These are phyloP conservation scores for Periconia sp. DNA, from an alignment of 2,329 filamentous ascomycete genomes.

Conservation along the genomic window DNA sequence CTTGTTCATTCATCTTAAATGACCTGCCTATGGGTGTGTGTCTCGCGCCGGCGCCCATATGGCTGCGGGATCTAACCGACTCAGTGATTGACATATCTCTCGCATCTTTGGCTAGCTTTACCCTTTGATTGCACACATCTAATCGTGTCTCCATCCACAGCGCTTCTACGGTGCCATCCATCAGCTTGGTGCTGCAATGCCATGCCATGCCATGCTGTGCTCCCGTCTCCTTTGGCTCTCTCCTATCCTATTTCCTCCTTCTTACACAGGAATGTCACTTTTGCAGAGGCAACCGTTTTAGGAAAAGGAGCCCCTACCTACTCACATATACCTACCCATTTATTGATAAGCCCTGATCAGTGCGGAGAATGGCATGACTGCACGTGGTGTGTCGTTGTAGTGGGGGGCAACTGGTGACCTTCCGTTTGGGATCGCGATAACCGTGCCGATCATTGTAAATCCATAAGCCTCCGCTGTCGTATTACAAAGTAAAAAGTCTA, in stretches of 20 bases:
- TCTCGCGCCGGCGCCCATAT: too few relatives aligned
- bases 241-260: too few relatives aligned
- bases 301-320: too few relatives aligned
- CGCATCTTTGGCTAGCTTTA: neutral
- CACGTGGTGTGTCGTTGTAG: neutral
- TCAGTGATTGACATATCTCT: neutral
- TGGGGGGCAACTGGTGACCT: neutral
- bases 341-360: neutral
- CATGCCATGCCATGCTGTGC: too few relatives aligned
- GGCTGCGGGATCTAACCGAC: neutral
- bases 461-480: neutral
- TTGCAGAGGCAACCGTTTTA: too few relatives aligned
- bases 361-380: neutral
- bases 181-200: too few relatives aligned
- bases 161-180: neutral
- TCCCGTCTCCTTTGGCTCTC: too few relatives aligned
- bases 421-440: neutral
- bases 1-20: neutral
- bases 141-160: neutral
- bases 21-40: neutral
- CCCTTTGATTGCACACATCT: neutral
- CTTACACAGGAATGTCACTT: too few relatives aligned
- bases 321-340: too few relatives aligned
- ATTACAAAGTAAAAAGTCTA: too few relatives aligned
- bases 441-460: neutral